These are phyloP conservation scores for Sporopachydermia cereana DNA, from an alignment of 1,139 yeast genomes.

Conservation along the genomic window DNA sequence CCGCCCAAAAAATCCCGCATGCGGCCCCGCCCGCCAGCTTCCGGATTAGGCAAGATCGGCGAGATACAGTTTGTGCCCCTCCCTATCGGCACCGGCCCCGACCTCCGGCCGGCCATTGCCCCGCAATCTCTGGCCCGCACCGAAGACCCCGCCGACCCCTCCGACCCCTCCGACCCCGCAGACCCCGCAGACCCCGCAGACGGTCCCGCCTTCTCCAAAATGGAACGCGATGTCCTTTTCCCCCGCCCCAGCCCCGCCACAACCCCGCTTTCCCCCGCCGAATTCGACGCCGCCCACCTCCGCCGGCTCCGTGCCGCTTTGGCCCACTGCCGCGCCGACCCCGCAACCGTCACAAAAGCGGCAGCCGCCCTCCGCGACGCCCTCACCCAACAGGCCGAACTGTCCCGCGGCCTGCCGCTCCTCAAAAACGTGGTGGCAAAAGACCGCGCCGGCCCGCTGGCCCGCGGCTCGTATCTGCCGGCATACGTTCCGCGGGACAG, in stretches of 20 bases:
- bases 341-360: neutral
- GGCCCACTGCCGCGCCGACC: neutral
- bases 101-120: too few species aligned
- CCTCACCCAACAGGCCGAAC: neutral
- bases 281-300: neutral
- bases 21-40: too few species aligned
- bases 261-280: neutral
- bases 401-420: neutral
- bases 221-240: neutral
- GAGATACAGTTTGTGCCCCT: too few species aligned
- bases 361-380: neutral
- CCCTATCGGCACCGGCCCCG: too few species aligned
- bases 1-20: too few species aligned
- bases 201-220: neutral
- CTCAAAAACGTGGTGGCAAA: neutral
- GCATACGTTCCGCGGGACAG: neutral
- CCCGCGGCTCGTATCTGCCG: neutral
- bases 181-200: neutral
- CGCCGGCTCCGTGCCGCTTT: neutral
- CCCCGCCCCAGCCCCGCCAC: neutral
- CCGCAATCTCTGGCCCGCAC: neutral
- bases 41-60: too few species aligned
- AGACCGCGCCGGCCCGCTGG: neutral
- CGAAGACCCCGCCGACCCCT: neutral
- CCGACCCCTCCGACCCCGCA: too few species aligned